Conservation (phyloP, 2,329 filamentous ascomycete genomes). For the Claviceps quebecensis region DNA sequence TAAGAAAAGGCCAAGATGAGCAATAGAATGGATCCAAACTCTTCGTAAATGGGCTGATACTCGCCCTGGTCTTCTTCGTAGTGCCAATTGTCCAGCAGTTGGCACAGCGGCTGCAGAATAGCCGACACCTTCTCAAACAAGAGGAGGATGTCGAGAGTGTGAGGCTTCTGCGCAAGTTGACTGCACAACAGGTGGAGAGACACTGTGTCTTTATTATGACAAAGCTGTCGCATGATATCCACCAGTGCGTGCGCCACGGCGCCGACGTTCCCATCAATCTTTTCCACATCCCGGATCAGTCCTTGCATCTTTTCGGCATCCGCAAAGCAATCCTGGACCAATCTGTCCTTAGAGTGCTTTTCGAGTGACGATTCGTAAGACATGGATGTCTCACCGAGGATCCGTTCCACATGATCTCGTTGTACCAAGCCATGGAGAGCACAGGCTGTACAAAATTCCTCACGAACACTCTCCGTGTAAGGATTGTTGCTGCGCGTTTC, state of each 20-base stretch:
- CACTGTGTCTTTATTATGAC: slow-evolving; percentile 63
- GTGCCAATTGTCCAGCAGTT: slow-evolving; percentile 62
- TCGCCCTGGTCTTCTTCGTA: slow-evolving; percentile 76
- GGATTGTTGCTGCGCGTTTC: slow-evolving; percentile 42
- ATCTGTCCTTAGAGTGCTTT: slow-evolving; percentile 61
- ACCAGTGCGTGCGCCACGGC: slow-evolving; percentile 68
- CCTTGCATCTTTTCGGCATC: slow-evolving; percentile 64
- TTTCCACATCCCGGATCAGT: slow-evolving; percentile 69
- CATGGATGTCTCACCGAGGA: slow-evolving; percentile 76
- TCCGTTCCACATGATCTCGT: slow-evolving; percentile 59
- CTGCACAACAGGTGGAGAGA: slow-evolving; percentile 62
- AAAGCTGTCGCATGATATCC: slow-evolving; percentile 58
- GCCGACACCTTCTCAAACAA: slow-evolving; percentile 57
- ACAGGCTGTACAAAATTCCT: slow-evolving; percentile 80
- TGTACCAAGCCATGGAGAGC: slow-evolving; percentile 76
- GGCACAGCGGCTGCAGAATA: slow-evolving; percentile 61
- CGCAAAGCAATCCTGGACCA: slow-evolving; percentile 64
- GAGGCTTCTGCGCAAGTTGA: slow-evolving; percentile 57
- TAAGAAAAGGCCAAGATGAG: slow-evolving; percentile 62
- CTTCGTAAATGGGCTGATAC: slow-evolving; percentile 75
- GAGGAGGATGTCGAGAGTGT: slow-evolving; percentile 59
- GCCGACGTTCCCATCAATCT: slow-evolving; percentile 82
- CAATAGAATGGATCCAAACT: slow-evolving; percentile 66
- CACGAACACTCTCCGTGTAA: slow-evolving; percentile 43
- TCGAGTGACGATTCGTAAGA: slow-evolving; percentile 61